Evolutionary conservation across 2,329 filamentous ascomycete genomes (phyloP), one percentile per base, ranked within the genome.

Genomic region (Teratosphaeria zuluensis): DNA sequence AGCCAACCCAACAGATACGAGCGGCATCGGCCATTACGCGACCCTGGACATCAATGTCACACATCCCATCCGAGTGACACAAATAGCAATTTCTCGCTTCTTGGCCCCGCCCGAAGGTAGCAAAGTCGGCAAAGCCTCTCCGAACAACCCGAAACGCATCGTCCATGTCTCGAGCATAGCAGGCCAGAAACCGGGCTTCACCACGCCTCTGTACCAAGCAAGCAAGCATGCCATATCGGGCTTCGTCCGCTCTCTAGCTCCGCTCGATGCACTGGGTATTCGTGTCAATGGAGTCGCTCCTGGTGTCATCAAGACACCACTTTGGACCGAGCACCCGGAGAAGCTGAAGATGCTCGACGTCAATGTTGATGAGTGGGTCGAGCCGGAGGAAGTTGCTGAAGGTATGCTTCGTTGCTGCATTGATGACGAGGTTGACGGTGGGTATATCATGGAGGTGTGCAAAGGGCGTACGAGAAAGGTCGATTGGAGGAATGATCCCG

Each of bases 251-350:
- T 76, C 74, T 3, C 66, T 85, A 14, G 78, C 72, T 0, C 68
- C 72, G 1, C 74, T 85, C 5, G 81, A 84, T 1, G 66, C 65
- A 0, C 64, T 80, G 28, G 80, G 80, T 0, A 82, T 86, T 56
- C 72, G 82, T 0, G 81, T 85, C 16, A 84, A 82, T 21, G 82
- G 78, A 5, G 82, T 85, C 2, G 81, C 82, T 16, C 83, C 83
- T 0, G 83, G 83, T 0, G 70, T 84, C 1, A 82, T 85, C 64
- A 83, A 79, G 61, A 85, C 83, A 12, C 83, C 83, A 6, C 70
- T 85, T 4, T 86, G 82, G 81, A 82, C 78, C 0, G 82, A 85
- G 2, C 76, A 84, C 63, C 81, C 81, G 0, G 82, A 85, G 68
- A 86, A 85, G 67, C 56, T 84, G 64, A 73, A 73, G 59, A 77